Base-by-base conservation (phyloP, 371 early-diverging fungal genomes). In the Entomophthora muscae region DNA sequence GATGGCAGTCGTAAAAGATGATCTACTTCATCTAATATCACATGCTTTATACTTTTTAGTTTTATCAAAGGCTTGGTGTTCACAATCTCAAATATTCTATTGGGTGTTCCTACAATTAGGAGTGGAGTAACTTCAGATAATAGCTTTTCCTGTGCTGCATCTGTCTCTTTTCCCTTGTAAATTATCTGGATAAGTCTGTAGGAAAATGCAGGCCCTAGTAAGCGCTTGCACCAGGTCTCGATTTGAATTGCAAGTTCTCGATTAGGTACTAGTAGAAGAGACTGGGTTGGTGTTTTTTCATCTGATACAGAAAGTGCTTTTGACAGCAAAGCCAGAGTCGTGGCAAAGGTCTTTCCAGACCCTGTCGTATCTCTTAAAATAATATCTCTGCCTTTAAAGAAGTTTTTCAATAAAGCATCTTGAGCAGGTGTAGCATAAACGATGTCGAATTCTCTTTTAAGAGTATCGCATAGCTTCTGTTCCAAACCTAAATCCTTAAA, bases 211-310 rank as follows among this genome's bases (percentile, higher is more conserved):
- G 65, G 26, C 1, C 64, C 68, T 13, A 74, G 60, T 10, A 83
- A 63, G 27, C 66, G 63, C 3, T 68, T 61, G 0, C 78, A 61
- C 85, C 83, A 83, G 3, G 62, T 58, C 3, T 68, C 66, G 12
- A 90, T 78, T 68, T 97, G 98, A 21, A 79, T 65, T 1, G 90
- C 95, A 7, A 97, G 76, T 66, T 94, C 94, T 64, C 89, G 83
- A 29, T 90, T 93, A 1, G 90, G 91, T 5, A 83, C 89, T 42
- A 94, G 67, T 32, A 92, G 76, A 3, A 96, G 71, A 0, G 84
- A 73, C n/a, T 51, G 17, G 24, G 10, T 52, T 32, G 22, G 1
- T 10, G 52, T 21, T 29, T 30, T 30, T 58, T 29, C 28, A n/a
- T 22, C 17, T 17, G 56, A 68, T 67, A 12, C 5, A 42, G 42